Conservation (phyloP, 1,139 yeast species). For the Schizosaccharomyces versatilis region DNA sequence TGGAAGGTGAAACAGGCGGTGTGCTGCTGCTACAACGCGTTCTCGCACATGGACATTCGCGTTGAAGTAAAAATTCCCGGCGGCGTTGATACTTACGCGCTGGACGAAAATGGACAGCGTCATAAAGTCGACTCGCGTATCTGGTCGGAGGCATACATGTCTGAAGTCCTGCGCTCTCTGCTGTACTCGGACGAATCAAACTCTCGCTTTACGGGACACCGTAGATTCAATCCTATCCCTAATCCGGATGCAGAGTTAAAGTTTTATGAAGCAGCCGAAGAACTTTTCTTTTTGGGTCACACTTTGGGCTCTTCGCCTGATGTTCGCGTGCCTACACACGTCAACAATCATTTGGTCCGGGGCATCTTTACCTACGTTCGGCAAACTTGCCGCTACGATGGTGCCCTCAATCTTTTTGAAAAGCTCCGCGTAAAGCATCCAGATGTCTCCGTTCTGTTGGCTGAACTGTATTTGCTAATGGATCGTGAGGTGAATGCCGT, state of each 20-base stretch:
- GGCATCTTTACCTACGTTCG: slow-evolving; percentile 44
- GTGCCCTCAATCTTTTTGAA: slow-evolving; percentile 34
- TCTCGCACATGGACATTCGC: slow-evolving; percentile 45
- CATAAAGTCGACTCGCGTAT: slow-evolving; percentile 18
- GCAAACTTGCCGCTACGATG: slow-evolving; percentile 40
- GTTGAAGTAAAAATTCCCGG: slow-evolving; percentile 53
- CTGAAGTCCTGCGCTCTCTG: slow-evolving; percentile 49
- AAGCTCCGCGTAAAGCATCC: slow-evolving; percentile 26
- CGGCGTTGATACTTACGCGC: slow-evolving; percentile 54
- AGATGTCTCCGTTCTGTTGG: slow-evolving; percentile 36
- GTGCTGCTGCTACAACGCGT: slow-evolving; percentile 42
- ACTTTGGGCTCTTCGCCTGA: slow-evolving; percentile 40
- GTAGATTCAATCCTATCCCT: slow-evolving; percentile 36
- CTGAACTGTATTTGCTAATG: slow-evolving; percentile 29
- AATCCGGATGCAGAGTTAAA: slow-evolving; percentile 24
- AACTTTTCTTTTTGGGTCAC: slow-evolving; percentile 30
- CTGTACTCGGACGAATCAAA: slow-evolving; percentile 49
- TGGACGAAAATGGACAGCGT: slow-evolving; percentile 32
- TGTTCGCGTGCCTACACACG: slow-evolving; percentile 44
- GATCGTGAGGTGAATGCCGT: slow-evolving; percentile 71
- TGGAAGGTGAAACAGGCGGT: slow-evolving; percentile 61
- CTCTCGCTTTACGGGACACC: slow-evolving; percentile 36
- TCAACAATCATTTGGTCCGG: slow-evolving; percentile 56
- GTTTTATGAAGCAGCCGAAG: slow-evolving; percentile 39
- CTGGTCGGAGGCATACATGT: slow-evolving; percentile 69